A percentile compares a stretch with the other conserved stretches of the same genome.
Evolutionary conservation across 2,329 filamentous ascomycete genomes (phyloP).

Genomic region (Beauveria pseudobassiana): DNA sequence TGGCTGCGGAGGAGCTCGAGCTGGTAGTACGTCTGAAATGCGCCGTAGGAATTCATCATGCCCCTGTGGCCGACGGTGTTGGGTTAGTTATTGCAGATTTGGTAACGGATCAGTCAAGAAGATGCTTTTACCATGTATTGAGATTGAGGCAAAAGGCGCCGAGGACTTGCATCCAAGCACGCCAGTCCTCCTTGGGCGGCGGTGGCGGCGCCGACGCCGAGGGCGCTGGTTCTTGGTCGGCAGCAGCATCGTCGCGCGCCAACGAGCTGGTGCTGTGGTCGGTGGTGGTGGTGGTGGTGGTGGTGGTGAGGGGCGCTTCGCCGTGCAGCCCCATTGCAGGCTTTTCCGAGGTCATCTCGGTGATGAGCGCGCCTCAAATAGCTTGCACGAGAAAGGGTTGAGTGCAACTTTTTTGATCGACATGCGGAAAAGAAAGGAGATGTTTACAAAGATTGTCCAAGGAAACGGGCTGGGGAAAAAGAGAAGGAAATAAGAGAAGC

Average conservation of each 20-base stretch:
- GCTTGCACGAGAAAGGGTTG: too few species aligned
- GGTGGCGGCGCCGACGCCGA: background rate
- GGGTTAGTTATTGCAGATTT: background rate
- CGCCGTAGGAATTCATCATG: conserved; percentile 33
- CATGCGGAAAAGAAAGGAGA: too few species aligned
- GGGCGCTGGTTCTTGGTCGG: background rate
- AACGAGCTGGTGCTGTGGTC: background rate
- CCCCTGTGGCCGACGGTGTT: background rate
- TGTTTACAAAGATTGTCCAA: too few species aligned
- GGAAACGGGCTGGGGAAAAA: too few species aligned
- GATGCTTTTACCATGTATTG: conserved; percentile 34
- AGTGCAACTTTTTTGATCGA: too few species aligned
- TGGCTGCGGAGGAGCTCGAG: conserved; percentile 21
- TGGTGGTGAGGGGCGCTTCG: background rate
- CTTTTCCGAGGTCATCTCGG: background rate
- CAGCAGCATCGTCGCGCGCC: background rate
- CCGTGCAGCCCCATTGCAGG: background rate
- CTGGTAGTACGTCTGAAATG: conserved; percentile 49
- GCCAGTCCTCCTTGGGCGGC: conserved; percentile 37
- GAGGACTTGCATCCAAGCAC: conserved; percentile 48
- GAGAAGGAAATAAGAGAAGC: too few species aligned
- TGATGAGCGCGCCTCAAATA: too few species aligned
- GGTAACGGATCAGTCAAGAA: background rate
- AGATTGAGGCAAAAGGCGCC: conserved; percentile 47
- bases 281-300: background rate